Evolutionary conservation across 345 rosid genomes (phyloP), one percentile per base, ranked within the genome.

Genomic region (Aquilaria malaccensis): DNA sequence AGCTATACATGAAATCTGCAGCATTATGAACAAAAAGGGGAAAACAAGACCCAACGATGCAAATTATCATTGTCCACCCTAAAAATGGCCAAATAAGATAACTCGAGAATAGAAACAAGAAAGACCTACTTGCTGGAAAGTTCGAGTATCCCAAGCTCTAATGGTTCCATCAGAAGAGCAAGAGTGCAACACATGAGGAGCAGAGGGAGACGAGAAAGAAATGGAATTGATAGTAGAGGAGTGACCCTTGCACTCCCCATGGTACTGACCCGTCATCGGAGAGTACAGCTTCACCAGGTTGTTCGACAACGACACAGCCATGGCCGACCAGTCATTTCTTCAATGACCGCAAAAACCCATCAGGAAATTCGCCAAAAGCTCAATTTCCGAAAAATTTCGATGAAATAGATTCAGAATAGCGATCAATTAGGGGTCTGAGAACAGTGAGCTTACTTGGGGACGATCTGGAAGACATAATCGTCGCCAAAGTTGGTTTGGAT

Each of bases 141-240:
- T 78, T 64, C 97, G 73, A 10, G 91, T 80, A 74, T 94, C 99
- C 99, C 97, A 90, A 62, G 91, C 90, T 71, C 90, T 73, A 45
- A 90, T 66, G 56, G 93, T 86, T 0, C 96, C 95, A 66, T 94
- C 99, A 22, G 96, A 90, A 33, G 99, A 90, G 75, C 97, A 90
- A 22, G 99, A 88, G 67, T 84, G 87, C 70, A 94, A 64, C 7
- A 86, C 70, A 66, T 87, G 87, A 6, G 88, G 94, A 30, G 83
- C 62, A 0, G 90, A 80, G 0, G 78, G 72, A 4, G 75, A 82
- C 6, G 87, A 80, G 75, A 94, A 94, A 30, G 82, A 74, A 14
- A 94, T 78, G 33, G 81, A 80, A 57, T 90, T 88, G 65, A 94
- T 68, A 11, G 95, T 79, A 22, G 68, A 67, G 2, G 82, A 72